Evolutionary conservation across 2,329 filamentous ascomycete genomes (phyloP).

Genomic region (Onygenales sp.): DNA sequence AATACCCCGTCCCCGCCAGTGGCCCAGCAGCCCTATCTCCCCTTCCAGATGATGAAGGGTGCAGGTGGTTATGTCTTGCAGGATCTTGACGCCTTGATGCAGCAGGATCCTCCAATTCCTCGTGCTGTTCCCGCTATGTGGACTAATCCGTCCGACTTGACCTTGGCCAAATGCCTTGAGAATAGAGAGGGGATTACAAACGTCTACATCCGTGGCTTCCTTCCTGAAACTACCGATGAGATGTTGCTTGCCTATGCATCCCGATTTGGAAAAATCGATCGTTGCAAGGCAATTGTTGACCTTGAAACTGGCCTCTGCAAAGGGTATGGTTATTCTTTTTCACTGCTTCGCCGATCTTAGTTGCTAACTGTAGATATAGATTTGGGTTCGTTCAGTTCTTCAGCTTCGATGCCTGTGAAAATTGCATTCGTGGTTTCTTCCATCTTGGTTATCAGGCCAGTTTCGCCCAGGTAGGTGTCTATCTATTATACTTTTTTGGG

Average conservation of each 20-base stretch:
- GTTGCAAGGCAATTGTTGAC: slow-evolving; percentile 98
- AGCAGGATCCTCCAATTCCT: slow-evolving; percentile 74
- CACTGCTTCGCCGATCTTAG: slow-evolving; percentile 4
- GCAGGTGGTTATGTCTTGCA: slow-evolving; percentile 36
- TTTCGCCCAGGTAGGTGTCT: slow-evolving; percentile 68
- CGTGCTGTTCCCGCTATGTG: slow-evolving; percentile 79
- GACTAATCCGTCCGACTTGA: slow-evolving; percentile 75
- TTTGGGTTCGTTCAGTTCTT: slow-evolving; percentile 97
- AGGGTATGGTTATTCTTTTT: slow-evolving; percentile 53
- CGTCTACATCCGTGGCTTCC: slow-evolving; percentile 93
- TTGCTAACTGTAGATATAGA: slow-evolving; percentile 42
- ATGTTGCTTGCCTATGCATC: slow-evolving; percentile 72
- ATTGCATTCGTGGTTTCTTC: slow-evolving; percentile 93
- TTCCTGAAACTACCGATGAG: slow-evolving; percentile 90
- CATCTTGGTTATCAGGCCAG: slow-evolving; percentile 93
- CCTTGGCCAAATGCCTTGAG: slow-evolving; percentile 85
- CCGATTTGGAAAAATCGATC: slow-evolving; percentile 88
- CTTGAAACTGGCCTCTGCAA: slow-evolving; percentile 89
- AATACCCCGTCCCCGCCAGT: slow-evolving; percentile 59
- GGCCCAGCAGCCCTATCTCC: slow-evolving; percentile 30
- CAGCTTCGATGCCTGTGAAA: slow-evolving; percentile 78
- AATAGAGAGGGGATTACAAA: slow-evolving; percentile 95
- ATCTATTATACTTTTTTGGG: slow-evolving; percentile 8
- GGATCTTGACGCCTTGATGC: slow-evolving; percentile 54
- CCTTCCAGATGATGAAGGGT: slow-evolving; percentile 38